phyloP scores from a whole-genome alignment of 768 basidiomycete species.

The Lentinula boryana region DNA sequence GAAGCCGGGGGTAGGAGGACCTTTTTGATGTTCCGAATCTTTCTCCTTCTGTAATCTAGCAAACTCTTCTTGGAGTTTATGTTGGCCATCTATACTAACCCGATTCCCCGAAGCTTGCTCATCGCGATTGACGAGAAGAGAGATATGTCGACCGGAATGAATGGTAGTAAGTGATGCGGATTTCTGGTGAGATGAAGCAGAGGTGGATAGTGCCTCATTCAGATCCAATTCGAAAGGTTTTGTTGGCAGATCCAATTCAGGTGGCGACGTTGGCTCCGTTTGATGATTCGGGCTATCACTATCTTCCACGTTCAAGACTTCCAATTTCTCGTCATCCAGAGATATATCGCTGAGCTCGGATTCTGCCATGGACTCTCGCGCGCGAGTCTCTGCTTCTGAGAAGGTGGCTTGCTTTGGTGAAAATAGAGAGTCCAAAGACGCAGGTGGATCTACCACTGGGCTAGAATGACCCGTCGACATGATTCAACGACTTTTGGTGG shows the following conservation, averaged over 20 bases:
- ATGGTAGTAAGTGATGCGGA: constrained; percentile 58
- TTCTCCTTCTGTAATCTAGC: constrained; percentile 56
- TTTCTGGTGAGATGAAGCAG: constrained; percentile 42
- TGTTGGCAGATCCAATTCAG: not conserved
- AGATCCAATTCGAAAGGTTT: not conserved
- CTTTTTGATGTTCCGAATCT: constrained; percentile 25
- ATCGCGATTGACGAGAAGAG: constrained; percentile 50
- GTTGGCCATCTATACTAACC: constrained; percentile 55
- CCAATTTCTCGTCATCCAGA: constrained; percentile 36
- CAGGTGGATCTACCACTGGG: constrained; percentile 9
- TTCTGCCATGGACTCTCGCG: constrained; percentile 40
- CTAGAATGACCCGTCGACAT: constrained; percentile 14
- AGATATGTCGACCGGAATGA: constrained; percentile 41
- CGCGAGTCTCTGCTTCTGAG: constrained; percentile 14
- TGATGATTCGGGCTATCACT: not conserved
- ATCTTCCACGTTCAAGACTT: not conserved
- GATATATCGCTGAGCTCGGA: constrained; percentile 65
- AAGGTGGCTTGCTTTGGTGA: constrained; percentile 37
- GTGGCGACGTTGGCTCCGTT: not conserved
- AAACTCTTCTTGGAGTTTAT: constrained; percentile 75
- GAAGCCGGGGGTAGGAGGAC: constrained; percentile 23
- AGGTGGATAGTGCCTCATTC: not conserved
- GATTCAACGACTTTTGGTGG: not conserved
- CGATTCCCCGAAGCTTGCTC: constrained; percentile 33
- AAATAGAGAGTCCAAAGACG: constrained; percentile 41